Evolutionary conservation across 305 asterid genomes (phyloP).

Genomic region (Fraxinus greggii): DNA sequence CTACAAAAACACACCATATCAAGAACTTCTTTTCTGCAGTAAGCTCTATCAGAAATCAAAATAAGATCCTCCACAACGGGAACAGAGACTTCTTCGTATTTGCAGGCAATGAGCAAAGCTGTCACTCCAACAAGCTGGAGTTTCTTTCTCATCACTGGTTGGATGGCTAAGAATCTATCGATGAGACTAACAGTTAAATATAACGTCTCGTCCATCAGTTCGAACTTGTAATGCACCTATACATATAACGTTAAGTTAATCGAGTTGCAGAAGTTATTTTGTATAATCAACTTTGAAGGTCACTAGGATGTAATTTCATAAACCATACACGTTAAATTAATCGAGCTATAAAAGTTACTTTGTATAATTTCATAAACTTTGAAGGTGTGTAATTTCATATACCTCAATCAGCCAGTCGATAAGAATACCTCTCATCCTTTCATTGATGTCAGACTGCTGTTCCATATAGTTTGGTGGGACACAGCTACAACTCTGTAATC

Average conservation of each 20-base stretch:
- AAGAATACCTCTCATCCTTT: slow-evolving; percentile 56
- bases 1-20: slow-evolving; percentile 49
- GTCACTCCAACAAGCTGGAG: slow-evolving; percentile 70
- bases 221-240: slow-evolving; percentile 79
- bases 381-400: background rate
- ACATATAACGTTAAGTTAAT: background rate
- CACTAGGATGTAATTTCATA: background rate
- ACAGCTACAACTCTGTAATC: slow-evolving; percentile 41
- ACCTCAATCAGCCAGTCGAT: slow-evolving; percentile 67
- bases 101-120: slow-evolving; percentile 77
- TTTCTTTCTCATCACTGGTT: slow-evolving; percentile 50
- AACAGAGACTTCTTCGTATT: slow-evolving; percentile 74
- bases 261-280: background rate
- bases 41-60: slow-evolving; percentile 65
- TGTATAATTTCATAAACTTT: background rate
- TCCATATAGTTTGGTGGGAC: slow-evolving; percentile 48
- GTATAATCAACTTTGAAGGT: background rate
- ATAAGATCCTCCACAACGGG: slow-evolving; percentile 75
- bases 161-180: slow-evolving; percentile 55
- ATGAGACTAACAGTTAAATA: slow-evolving; percentile 61
- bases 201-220: slow-evolving; percentile 70
- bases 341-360: background rate
- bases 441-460: slow-evolving; percentile 47
- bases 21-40: slow-evolving; percentile 58
- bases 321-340: slow-evolving; percentile 24